Evolutionary conservation across 2,329 filamentous ascomycete genomes (phyloP), one percentile per base, ranked within the genome.

Genomic region (Colletotrichum noveboracense): DNA sequence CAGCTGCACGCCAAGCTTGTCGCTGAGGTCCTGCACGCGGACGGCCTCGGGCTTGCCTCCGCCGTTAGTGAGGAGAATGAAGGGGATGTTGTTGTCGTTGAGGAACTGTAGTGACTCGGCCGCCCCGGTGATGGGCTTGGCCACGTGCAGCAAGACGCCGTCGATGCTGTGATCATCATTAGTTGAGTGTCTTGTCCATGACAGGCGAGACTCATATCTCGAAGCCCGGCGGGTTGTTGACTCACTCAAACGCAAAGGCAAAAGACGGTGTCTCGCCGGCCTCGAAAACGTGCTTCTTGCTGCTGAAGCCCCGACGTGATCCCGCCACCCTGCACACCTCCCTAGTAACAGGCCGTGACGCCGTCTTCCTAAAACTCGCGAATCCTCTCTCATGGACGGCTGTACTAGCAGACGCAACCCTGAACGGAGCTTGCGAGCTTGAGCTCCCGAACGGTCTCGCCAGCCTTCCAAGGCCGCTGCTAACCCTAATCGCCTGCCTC

Each of bases 61-160:
- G 79, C 97, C 97, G 85, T 99, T 99, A 75, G 97, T 99, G 77
- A 99, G 89, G 38, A 99, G 91, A 80, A 99, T 96, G 86, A 98
- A 98, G 14, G 96, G 96, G 61, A 98, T 95, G 62, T 91, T 89
- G 81, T 96, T 90, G 62, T 89, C 86, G 79, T 96, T 92, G 24
- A 98, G 92, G 80, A 92, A 93, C 34, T 88, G 87, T 24, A 99
- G 90, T 16, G 96, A 91, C 80, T 94, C 89, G 2, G 91, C 88
- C 2, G 97, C 96, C 36, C 94, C 94, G 2, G 95, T 94, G 62
- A 98, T 93, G 5, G 95, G 93, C 77, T 93, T 91, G 6, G 94
- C 92, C 76, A 94, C 94, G 81, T 96, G 95, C 36, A 98, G 90
- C 24, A 99, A 91, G n/a, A 99, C 97, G 71, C 97, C 97, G 84